Evolutionary conservation across 352 stramenopile genomes (phyloP).

Genomic region (Peronospora destructor): DNA sequence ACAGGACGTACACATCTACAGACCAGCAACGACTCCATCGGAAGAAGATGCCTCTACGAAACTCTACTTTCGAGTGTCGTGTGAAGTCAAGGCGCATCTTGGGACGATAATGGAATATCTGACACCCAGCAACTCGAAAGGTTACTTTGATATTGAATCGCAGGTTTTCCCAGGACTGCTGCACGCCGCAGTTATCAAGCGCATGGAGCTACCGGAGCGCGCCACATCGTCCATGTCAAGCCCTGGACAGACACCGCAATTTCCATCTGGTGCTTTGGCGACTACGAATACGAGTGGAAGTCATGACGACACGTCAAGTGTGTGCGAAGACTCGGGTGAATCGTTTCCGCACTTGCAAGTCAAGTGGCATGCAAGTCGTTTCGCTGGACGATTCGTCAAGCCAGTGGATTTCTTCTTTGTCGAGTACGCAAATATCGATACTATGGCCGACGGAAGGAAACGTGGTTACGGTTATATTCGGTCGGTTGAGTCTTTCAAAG

Average conservation of each 20-base stretch:
- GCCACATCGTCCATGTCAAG: conserved; percentile 7
- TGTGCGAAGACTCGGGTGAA: conserved; percentile 34
- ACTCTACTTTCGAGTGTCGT: conserved; percentile 79
- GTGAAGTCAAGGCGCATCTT: conserved; percentile 74
- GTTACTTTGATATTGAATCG: conserved; percentile 76
- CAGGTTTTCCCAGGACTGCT: conserved; percentile 75
- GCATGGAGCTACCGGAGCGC: conserved; percentile 52
- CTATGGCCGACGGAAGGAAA: conserved; percentile 48
- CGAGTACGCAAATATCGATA: conserved; percentile 79
- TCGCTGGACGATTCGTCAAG: conserved; percentile 75
- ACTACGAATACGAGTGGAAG: conserved; percentile 28
- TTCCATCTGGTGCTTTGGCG: conserved; percentile 21
- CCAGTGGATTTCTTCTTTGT: conserved; percentile 84
- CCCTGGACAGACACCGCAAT: conserved; percentile 21
- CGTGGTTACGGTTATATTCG: conserved; percentile 74
- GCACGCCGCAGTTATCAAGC: conserved; percentile 73
- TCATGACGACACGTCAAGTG: conserved; percentile 38
- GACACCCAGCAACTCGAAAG: conserved; percentile 53
- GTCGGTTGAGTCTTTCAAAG: conserved; percentile 77
- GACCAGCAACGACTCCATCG: conserved; percentile 33
- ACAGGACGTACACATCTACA: conserved; percentile 78
- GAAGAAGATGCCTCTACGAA: conserved; percentile 47
- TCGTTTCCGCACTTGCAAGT: conserved; percentile 68
- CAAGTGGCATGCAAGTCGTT: conserved; percentile 83
- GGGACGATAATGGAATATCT: conserved; percentile 79